Evolutionary conservation across 1,284 basidiomycete genomes (phyloP), one percentile per base, ranked within the genome.

Genomic region (Apiotrichum porosum): DNA sequence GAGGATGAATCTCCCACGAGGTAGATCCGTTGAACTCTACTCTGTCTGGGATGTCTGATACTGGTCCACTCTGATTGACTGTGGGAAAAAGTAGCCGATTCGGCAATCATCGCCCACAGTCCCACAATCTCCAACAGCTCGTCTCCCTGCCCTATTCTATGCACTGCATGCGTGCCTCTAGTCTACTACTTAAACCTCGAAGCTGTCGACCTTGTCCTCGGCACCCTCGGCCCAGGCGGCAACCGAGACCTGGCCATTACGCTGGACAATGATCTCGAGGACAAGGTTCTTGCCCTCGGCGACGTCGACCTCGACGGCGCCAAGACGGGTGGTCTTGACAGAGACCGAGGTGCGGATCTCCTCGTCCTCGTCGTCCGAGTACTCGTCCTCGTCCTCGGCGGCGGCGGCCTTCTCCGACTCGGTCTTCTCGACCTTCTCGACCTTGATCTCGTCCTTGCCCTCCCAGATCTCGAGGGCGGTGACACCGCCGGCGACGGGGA

Each of bases 381-480:
- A 57, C 18, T 63, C 61, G 30, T 60, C 59, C 34, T 59, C 58
- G 36, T 62, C 65, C 19, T 57, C 59, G n/a, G 63, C 66, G 34
- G 62, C 63, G 37, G 65, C 64, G 37, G 51, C 57, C 50, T 66
- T 66, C 49, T 66, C 65, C 6, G 60, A 49, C 17, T 76, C 71
- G 32, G 73, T 65, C 18, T 54, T 54, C 37, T 48, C 56, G 38
- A 81, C 76, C 60, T 80, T 83, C 57, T 90, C 86, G 18, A 88
- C 76, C 62, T 85, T 83, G 63, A 97, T 79, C 13, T 80, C 81
- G 61, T 90, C 84, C 56, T 83, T 81, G 37, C 86, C 88, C 72
- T 97, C 88, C 83, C 88, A 92, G 35, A 97, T 75, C 71, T 93
- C 88, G 53, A 94, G 79, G 14, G 81, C 83, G 39, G 90, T 77